Base-by-base conservation (phyloP, 345 rosid genomes). In the Populus ilicifolia region DNA sequence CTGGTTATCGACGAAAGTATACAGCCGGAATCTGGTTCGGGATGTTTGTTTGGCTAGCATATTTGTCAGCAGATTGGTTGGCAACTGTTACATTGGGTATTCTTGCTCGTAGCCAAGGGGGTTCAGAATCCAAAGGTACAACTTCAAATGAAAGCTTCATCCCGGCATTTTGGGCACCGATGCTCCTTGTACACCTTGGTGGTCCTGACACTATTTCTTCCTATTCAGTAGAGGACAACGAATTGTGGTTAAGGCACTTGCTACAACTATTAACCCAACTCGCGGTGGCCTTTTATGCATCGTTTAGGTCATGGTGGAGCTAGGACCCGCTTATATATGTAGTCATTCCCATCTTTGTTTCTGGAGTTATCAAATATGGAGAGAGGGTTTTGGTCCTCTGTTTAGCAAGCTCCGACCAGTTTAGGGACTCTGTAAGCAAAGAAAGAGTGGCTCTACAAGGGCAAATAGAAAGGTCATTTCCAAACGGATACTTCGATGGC, bases 131-230 rank as follows among this genome's bases (percentile, higher is more conserved):
- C 6, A 52, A 52, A 6, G 3, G 59, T 2, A 52, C 2, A 2
- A 52, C 20, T 20, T 21, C 23, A 20, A 52, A 21, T 18, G 23
- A 23, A 52, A 52, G 21, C 10, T 6, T 0, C 8, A 52, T 52
- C 21, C 61, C 61, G 21, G 64, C 71, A 5, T 25, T 77, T 70
- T 59, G 75, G 78, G 84, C 84, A 20, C 84, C 84, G 0, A 25
- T 81, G 48, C 78, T 81, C 39, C 73, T 81, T 25, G 50, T 81
- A 16, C 80, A 72, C 35, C 76, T 77, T 14, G 80, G 80, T 38
- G 71, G 75, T 30, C 80, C 84, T 6, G 80, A 81, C 62, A 68
- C 63, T 65, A 77, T 81, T 12, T 73, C 83, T 0, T 80, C 83
- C 35, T 81, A 77, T 25, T 52, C 84, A 8, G 74, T 77, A 2